Evolutionary conservation across 495 filamentous ascomycete species (phyloP).

Genomic region (Acidomyces sp.): DNA sequence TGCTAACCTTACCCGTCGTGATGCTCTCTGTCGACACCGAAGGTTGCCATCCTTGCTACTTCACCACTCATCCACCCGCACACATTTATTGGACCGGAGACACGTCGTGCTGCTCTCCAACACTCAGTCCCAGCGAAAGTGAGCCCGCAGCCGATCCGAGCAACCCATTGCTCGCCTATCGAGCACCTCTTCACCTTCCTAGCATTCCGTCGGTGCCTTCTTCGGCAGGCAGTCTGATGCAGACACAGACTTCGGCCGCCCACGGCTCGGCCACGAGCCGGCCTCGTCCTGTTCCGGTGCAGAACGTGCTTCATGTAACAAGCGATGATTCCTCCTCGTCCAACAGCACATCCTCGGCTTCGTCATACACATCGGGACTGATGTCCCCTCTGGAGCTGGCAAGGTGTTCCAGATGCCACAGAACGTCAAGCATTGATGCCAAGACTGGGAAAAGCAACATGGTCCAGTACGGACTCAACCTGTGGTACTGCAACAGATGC

Average conservation of each 20-base stretch:
- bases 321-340: constrained; percentile 5
- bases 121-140: background rate
- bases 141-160: background rate
- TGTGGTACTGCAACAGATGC: constrained; percentile 21
- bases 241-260: constrained; percentile 14
- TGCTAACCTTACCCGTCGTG: too few species aligned
- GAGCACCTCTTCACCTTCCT: background rate
- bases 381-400: constrained; percentile 11
- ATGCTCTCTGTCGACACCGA: background rate
- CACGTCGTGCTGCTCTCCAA: background rate
- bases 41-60: background rate
- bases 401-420: constrained; percentile 19
- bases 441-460: constrained; percentile 18
- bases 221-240: constrained; percentile 5
- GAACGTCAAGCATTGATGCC: constrained; percentile 14
- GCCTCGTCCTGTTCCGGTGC: constrained; percentile 15
- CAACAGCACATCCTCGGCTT: background rate
- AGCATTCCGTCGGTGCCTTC: background rate
- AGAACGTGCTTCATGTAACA: constrained; percentile 19
- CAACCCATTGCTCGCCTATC: background rate
- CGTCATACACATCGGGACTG: background rate
- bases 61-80: background rate
- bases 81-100: background rate
- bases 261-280: constrained; percentile 4
- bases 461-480: constrained; percentile 20